Evolutionary conservation across 179 eudicot species (phyloP), one percentile per base, ranked within the genome.

Genomic region (Kewa caespitosa): DNA sequence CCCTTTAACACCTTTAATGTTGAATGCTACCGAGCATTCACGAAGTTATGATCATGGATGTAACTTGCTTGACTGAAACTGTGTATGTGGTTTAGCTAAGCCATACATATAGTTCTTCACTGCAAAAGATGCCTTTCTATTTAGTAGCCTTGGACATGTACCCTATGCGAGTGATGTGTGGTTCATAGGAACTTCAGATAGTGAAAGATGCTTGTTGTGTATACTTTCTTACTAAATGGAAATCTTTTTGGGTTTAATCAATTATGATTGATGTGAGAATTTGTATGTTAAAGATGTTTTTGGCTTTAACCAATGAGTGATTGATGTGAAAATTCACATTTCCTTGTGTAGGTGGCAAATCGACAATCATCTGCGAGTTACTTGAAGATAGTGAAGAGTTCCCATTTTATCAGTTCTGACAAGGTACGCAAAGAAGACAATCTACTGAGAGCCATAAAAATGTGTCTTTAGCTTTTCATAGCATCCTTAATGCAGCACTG

Each of bases 361-460:
- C 87, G 86, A 69, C 85, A 92, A 63, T 87, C 90, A 69, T 94
- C 98, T 41, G 70, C 80, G 66, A 83, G 72, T 70, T 94, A 94
- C 72, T 84, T 94, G 64, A 83, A 87, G 81, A 79, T 70, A 30
- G 98, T 92, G 67, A 94, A 90, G 83, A 82, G 89, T 68, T 87
- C 97, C 20, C 87, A 88, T 74, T 94, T 94, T 75, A 85, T 91
- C 73, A 88, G 91, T 71, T 94, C 98, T 11, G 96, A 90, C 78
- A 90, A 92, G 97, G 98, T 94, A 89, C 25, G 64, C 31, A 57
- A 31, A 73, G 66, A 50, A 70, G 37, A 28, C 52, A 36, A 42
- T 69, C 55, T 59, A 69, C 34, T 25, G 8, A 27, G 52, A 20
- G 57, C 43, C 14, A 4, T 30, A 6, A 36, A n/a, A 3, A 12